Evolutionary conservation across 768 basidiomycete genomes (phyloP).

Genomic region (Collybia sp.): DNA sequence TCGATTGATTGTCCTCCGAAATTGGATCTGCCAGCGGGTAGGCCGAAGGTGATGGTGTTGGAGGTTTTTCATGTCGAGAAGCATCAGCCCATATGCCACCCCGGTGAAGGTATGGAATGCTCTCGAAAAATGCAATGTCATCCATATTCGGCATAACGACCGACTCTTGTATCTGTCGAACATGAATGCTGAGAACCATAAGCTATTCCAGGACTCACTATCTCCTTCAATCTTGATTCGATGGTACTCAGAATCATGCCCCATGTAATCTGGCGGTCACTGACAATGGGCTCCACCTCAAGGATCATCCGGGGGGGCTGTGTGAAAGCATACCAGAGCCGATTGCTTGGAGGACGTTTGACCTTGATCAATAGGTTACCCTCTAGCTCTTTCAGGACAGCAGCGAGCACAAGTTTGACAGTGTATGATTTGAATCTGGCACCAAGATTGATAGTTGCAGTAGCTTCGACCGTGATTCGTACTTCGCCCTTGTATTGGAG

Average conservation of each 20-base stretch:
- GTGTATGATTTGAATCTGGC: constrained; percentile 83
- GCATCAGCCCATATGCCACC: constrained; percentile 92
- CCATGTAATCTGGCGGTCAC: constrained; percentile 92
- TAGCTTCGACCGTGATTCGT: constrained; percentile 85
- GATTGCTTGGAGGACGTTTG: constrained; percentile 92
- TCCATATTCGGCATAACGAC: constrained; percentile 98
- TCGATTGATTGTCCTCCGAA: constrained; percentile 24
- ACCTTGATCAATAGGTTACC: constrained; percentile 87
- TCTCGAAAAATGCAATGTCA: constrained; percentile 95
- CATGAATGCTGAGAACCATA: constrained; percentile 2
- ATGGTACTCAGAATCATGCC: constrained; percentile 87
- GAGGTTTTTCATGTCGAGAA: constrained; percentile 34
- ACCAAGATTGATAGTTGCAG: constrained; percentile 81
- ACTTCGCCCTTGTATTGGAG: constrained; percentile 84
- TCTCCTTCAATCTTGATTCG: constrained; percentile 83
- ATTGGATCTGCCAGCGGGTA: constrained; percentile 2
- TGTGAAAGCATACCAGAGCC: constrained; percentile 96
- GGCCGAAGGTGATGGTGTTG: background rate
- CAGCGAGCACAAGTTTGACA: constrained; percentile 86
- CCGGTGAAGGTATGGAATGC: constrained; percentile 51
- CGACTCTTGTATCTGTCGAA: constrained; percentile 79
- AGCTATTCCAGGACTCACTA: constrained; percentile 47
- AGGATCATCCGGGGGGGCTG: constrained; percentile 83
- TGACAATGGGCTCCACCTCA: constrained; percentile 90
- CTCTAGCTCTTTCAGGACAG: constrained; percentile 83